Base-by-base conservation (phyloP, 2,329 filamentous ascomycete species). In the Aspergillus thermomutatus region DNA sequence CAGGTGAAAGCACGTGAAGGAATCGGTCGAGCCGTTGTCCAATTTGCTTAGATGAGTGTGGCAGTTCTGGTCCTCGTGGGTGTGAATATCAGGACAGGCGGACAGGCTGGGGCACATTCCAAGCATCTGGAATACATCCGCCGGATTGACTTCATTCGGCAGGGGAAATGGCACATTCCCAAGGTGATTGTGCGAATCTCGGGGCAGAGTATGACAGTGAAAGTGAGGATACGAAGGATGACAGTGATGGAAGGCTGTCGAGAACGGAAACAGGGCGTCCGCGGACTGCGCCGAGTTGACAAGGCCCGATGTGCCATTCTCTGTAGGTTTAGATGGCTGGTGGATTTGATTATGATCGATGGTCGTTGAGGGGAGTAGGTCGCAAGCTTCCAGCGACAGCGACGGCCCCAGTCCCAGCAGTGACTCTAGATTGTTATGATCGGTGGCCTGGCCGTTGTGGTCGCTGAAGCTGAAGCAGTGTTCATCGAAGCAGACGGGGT, bases 401-500 rank as follows among this genome's bases (percentile, higher is more conserved):
- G 68, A 64, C 5, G 65, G 61, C 31, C 66, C 68, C 43, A 73
- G 62, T n/a, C 68, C 69, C 26, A 76, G 65, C 10, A 75, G 56
- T 11, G 66, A 63, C 23, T 72, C 70, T 43, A 75, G 63, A 25
- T 57, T 63, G 23, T 59, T 64, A 31, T 70, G 69, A 23, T 71
- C 67, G 34, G 64, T 51, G 52, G 51, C 54, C 10, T 66, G 60
- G 5, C 56, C 56, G 23, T 62, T 60, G 11, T 64, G 65, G 34
- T 64, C 50, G 21, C 28, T 37, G 11, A 47, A 19, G 27, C 48
- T 54, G 51, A 65, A 74, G 56, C 74, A 76, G 55, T 73, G 71
- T 8, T 72, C 65, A 43, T 77, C 73, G 47, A 75, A 76, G 59
- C 75, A 77, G 47, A 69, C 63, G 25, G 70, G 66, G 4, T 69